Evolutionary conservation across 1,284 basidiomycete genomes (phyloP), one percentile per base, ranked within the genome.

Genomic region (Rhodotorula sp.): DNA sequence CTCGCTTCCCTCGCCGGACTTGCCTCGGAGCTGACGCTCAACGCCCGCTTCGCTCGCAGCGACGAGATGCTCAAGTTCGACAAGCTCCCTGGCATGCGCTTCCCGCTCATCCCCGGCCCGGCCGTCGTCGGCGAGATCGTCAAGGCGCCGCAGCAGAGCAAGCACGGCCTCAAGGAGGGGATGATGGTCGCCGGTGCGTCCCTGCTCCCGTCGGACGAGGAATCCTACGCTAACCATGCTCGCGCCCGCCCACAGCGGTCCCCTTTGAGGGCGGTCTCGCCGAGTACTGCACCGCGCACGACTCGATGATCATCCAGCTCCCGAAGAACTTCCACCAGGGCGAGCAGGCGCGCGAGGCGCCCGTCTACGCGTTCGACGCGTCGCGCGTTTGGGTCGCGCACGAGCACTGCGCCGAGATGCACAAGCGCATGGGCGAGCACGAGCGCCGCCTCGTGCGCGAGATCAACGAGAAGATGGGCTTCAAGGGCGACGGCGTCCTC

Each of bases 101-200:
- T 56, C 61, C 61, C 57, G 34, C 29, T 64, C 46, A 69, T 58
- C 41, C 70, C 70, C n/a, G 70, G 70, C 25, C 32, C 7, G 10
- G 57, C 53, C 50, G 64, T 63, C 41, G 60, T 59, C 57, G 70
- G 70, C 25, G 19, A 61, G 32, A 37, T 71, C 53, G 70, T 64
- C 57, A 32, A 67, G 61, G 9, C 36, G 19, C 65, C 61, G 12
- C 37, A 54, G 27, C 82, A 84, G 29, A 91, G 48, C 36, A 48
- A 56, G 12, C 97, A 94, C 82, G 90, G 92, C 76, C 92, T 97
- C 2, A 97, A 92, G 17, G 89, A 81, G 17, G 83, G 83, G 63
- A 64, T 82, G 54, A 82, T 82, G 67, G 80, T 83, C 46, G 75
- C 69, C 10, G 53, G 78, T 70, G n/a, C 34, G 48, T 48, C 48